Evolutionary conservation across 257 asterid genomes (phyloP).

Genomic region (Mentha longifolia): DNA sequence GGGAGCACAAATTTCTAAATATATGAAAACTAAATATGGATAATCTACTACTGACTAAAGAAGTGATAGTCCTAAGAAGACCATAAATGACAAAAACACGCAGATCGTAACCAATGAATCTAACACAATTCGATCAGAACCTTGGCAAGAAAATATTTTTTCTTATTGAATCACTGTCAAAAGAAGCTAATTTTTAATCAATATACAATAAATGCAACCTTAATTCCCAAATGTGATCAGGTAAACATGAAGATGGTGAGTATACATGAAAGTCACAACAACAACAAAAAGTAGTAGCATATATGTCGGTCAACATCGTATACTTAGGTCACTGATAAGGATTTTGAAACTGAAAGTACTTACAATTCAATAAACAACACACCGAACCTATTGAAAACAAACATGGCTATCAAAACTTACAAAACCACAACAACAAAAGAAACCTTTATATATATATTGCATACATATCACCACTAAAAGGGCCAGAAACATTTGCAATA

Average conservation of each 20-base stretch:
- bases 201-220: neutral
- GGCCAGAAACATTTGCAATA: slow-evolving; percentile 15
- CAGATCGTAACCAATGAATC: neutral
- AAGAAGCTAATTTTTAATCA: neutral
- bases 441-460: neutral
- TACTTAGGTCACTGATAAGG: neutral
- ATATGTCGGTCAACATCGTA: neutral
- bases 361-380: neutral
- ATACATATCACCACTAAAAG: neutral
- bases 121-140: neutral
- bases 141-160: neutral
- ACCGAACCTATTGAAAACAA: neutral
- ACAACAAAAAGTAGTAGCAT: neutral
- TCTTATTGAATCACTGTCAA: neutral
- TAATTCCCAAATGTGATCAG: neutral
- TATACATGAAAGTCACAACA: neutral
- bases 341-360: too few relatives aligned
- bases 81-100: neutral
- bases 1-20: neutral
- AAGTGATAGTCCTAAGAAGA: neutral
- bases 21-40: neutral
- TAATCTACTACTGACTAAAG: neutral
- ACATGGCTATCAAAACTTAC: neutral
- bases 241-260: neutral
- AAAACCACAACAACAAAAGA: neutral